Evolutionary conservation across 345 rosid genomes (phyloP).

Genomic region (Abelmoschus esculentus): DNA sequence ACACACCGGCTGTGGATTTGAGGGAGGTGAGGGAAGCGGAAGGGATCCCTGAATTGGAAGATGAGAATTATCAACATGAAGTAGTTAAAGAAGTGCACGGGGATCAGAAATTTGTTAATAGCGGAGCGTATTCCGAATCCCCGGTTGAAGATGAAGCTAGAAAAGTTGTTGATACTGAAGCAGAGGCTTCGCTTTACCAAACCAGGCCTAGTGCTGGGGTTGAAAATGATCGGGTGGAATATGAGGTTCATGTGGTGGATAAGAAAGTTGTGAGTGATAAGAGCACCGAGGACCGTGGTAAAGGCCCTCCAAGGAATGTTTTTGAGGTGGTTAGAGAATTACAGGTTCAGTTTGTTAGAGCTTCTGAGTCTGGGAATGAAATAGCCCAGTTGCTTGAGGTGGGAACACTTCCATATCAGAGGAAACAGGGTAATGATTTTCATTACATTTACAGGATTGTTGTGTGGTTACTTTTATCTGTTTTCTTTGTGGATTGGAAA

Average conservation of each 20-base stretch:
- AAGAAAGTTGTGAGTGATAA: constrained; percentile 63
- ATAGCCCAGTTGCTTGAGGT: constrained; percentile 80
- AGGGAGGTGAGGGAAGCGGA: constrained; percentile 62
- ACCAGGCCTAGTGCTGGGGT: constrained; percentile 36
- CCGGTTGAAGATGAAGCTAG: constrained; percentile 26
- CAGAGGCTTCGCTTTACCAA: constrained; percentile 36
- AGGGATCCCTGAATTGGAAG: constrained; percentile 94
- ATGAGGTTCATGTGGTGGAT: constrained; percentile 78
- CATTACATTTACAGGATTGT: not conserved
- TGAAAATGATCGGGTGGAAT: constrained; percentile 44
- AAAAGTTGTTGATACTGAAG: constrained; percentile 20
- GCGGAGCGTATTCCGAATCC: constrained; percentile 25
- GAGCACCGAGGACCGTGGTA: constrained; percentile 28
- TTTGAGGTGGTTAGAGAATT: constrained; percentile 60
- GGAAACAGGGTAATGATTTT: constrained; percentile 50
- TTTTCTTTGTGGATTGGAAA: constrained; percentile 1
- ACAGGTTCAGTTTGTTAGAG: constrained; percentile 58
- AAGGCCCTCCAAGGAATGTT: constrained; percentile 32
- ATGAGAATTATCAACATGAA: constrained; percentile 55
- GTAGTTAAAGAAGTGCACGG: constrained; percentile 67
- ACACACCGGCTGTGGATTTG: constrained; percentile 58
- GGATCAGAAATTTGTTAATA: constrained; percentile 32
- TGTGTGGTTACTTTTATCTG: not conserved
- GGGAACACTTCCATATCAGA: constrained; percentile 71
- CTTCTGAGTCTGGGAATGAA: constrained; percentile 75